These are phyloP conservation scores for Salix viminalis DNA, from an alignment of 345 rosid genomes.

Conservation along the genomic window DNA sequence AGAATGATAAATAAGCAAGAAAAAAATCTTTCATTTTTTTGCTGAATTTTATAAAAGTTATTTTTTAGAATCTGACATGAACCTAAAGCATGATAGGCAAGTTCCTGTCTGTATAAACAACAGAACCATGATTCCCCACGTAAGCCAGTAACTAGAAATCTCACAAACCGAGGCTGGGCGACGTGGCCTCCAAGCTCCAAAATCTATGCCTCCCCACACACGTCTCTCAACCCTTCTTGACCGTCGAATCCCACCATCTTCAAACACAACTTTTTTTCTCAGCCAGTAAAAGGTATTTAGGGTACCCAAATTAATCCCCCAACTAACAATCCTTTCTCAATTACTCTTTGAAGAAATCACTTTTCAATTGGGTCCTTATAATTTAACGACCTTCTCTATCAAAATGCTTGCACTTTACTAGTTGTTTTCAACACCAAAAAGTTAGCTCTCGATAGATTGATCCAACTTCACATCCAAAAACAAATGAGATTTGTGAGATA, in stretches of 20 bases:
- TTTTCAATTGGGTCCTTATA: background rate
- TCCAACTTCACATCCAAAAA: no score
- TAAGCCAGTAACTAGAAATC: background rate
- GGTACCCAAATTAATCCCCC: background rate
- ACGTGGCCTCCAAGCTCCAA: conserved; percentile 11
- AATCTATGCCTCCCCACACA: background rate
- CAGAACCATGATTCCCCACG: conserved; percentile 5
- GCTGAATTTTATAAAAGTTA: no score
- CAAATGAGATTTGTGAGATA: no score
- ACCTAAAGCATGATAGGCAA: no score
- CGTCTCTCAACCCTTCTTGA: background rate
- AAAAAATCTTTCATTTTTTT: no score
- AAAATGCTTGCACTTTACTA: background rate
- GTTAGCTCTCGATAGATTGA: no score
- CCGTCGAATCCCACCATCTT: conserved; percentile 12
- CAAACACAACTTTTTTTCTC: background rate
- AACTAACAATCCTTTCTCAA: background rate
- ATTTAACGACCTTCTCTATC: background rate
- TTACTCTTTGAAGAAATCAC: background rate
- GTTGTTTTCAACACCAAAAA: no score
- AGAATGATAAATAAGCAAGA: no score
- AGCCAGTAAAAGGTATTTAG: background rate
- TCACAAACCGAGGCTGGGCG: conserved; percentile 7
- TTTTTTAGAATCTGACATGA: no score
- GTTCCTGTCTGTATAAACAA: background rate